Evolutionary conservation across 2,329 filamentous ascomycete species (phyloP).

Genomic region (Alternaria triticimaculans): DNA sequence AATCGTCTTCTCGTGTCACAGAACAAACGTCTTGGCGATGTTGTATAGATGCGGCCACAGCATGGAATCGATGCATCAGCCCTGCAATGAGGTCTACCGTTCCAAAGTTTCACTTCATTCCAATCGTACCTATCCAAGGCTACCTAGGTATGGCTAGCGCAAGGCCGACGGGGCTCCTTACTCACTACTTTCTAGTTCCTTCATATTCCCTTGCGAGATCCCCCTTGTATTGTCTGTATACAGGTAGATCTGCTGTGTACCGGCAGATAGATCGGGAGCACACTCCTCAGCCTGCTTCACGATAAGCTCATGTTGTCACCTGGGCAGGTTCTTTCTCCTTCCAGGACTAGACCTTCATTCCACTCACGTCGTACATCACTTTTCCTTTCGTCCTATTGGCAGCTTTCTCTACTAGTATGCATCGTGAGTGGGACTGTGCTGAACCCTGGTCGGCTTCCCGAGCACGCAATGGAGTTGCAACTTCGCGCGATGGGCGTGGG

Average conservation of each 20-base stretch:
- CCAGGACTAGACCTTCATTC: background rate
- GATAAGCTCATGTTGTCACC: background rate
- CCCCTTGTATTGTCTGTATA: background rate
- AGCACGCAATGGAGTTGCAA: slow-evolving; percentile 1
- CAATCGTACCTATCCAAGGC: background rate
- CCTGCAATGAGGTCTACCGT: background rate
- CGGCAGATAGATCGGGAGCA: background rate
- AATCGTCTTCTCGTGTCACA: background rate
- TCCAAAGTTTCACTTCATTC: background rate
- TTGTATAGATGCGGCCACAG: background rate
- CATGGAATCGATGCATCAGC: background rate
- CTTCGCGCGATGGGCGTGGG: background rate
- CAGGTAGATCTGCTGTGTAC: background rate
- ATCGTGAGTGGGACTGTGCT: background rate
- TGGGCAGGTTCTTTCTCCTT: background rate
- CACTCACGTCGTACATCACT: background rate
- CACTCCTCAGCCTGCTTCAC: too few relatives aligned
- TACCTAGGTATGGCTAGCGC: background rate
- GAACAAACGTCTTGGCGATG: background rate
- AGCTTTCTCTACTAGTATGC: background rate
- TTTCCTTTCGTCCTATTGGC: background rate
- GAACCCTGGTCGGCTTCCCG: background rate
- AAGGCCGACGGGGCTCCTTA: background rate
- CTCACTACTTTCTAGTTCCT: background rate
- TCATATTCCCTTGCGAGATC: too few relatives aligned